Evolutionary conservation across 768 basidiomycete genomes (phyloP).

Genomic region (Collybia sordida): DNA sequence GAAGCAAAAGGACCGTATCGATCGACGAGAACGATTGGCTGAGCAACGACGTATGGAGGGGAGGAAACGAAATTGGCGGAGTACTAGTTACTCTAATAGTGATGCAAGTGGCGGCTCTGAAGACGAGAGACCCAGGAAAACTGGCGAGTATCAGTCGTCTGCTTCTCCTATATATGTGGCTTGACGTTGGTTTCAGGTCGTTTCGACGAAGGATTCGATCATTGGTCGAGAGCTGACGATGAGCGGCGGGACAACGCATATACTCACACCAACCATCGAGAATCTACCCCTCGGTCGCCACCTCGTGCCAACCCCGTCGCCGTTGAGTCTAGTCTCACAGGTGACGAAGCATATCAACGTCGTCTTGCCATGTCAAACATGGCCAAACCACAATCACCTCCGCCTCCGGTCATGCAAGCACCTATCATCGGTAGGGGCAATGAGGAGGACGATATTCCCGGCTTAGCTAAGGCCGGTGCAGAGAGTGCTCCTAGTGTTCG

Average conservation of each 20-base stretch:
- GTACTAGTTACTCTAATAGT: conserved; percentile 66
- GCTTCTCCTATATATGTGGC: background rate
- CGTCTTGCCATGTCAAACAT: conserved; percentile 62
- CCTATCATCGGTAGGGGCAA: conserved; percentile 15
- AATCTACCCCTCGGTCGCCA: background rate
- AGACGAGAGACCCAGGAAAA: conserved; percentile 63
- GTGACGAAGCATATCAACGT: conserved; percentile 80
- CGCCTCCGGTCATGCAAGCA: conserved; percentile 21
- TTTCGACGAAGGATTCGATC: conserved; percentile 50
- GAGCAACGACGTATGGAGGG: conserved; percentile 60
- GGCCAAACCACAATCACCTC: conserved; percentile 20
- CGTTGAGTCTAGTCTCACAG: conserved; percentile 50
- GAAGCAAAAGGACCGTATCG: conserved; percentile 74
- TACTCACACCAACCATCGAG: conserved; percentile 21
- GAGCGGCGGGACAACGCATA: conserved; percentile 25
- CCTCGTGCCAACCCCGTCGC: conserved; percentile 32
- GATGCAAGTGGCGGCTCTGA: conserved; percentile 59
- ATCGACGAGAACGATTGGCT: conserved; percentile 63
- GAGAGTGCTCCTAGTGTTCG: conserved; percentile 9
- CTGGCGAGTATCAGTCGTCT: conserved; percentile 42
- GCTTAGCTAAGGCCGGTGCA: conserved; percentile 5
- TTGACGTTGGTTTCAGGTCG: conserved; percentile 33
- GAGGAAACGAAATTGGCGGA: conserved; percentile 54
- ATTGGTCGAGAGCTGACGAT: conserved; percentile 56
- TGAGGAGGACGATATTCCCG: conserved; percentile 24